Conservation (phyloP, 2,329 filamentous ascomycete genomes). For the Malbranchea cinnamomea region DNA sequence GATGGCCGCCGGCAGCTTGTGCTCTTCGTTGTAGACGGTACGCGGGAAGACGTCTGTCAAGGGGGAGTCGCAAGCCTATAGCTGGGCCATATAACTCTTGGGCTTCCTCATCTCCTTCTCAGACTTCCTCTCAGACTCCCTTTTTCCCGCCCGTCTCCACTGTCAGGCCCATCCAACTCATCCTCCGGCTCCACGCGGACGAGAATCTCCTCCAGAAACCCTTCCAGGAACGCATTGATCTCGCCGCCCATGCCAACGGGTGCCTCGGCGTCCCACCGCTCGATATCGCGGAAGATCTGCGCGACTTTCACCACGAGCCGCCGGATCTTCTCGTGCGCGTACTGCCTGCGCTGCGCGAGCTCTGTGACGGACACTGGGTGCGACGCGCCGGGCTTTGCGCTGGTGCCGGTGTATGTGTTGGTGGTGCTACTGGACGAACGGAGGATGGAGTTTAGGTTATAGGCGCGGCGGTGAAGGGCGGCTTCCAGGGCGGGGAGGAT, state of each 20-base stretch:
- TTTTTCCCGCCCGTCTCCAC: too few relatives aligned
- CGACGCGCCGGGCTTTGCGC: conserved; percentile 36
- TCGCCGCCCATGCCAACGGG: conserved; percentile 90
- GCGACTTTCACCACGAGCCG: conserved; percentile 70
- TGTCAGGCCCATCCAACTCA: too few relatives aligned
- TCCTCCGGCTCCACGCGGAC: conserved; percentile 81
- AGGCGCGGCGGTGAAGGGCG: conserved; percentile 63
- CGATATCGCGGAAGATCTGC: conserved; percentile 75
- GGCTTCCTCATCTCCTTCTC: too few relatives aligned
- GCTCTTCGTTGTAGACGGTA: conserved; percentile 17
- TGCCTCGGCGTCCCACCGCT: conserved; percentile 70
- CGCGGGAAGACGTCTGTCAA: conserved; percentile 27
- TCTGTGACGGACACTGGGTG: conserved; percentile 25
- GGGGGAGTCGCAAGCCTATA: too few relatives aligned
- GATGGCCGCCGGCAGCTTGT: conserved; percentile 24
- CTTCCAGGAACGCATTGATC: conserved; percentile 77
- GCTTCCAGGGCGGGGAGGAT: conserved; percentile 87
- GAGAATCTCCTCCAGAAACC: conserved; percentile 82
- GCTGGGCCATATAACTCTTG: too few relatives aligned
- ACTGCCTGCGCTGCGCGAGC: conserved; percentile 49
- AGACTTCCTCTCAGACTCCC: too few relatives aligned
- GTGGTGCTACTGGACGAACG: conserved; percentile 15
- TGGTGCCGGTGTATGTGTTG: conserved; percentile 12
- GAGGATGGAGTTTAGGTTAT: conserved; percentile 35
- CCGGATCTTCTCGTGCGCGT: conserved; percentile 70